Evolutionary conservation across 352 stramenopile genomes (phyloP), one percentile per base, ranked within the genome.

Genomic region (Halophytophthora polymorphica): DNA sequence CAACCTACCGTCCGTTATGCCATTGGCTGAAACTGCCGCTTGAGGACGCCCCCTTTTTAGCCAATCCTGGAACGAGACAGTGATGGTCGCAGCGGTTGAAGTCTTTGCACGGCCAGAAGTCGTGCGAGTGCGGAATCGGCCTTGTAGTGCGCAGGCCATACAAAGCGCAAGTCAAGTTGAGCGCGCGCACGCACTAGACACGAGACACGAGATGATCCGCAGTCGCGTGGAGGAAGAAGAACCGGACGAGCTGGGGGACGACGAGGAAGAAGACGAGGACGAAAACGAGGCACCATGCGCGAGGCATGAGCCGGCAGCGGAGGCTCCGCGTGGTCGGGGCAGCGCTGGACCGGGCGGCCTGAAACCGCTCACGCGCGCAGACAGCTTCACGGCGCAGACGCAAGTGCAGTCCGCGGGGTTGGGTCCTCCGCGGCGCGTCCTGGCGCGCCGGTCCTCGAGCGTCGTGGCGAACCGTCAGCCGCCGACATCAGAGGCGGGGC

Each of bases 201-300:
- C 33, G 33, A 31, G 14, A 19, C 34, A 28, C 33, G 8, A 11
- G 11, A 62, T 59, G 50, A 68, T 63, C n/a, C 56, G 57, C 25
- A 33, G 64, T 18, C 56, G 69, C 0, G 34, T 71, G 33, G 64
- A 74, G 31, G 57, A 64, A 35, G 41, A 57, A 25, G 45, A 60
- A 13, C 39, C 53, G 29, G 63, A 64, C 7, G 49, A 69, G 0
- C 45, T 55, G 19, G 61, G 45, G 17, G 52, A 64, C 1, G 52
- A 64, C 15, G 57, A 61, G 2, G 58, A 60, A 4, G 44, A 64
- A 15, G 55, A 64, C 3, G 51, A 54, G 23, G 49, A 46, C 8
- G 38, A 56, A 18, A 29, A 45, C 7, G 44, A 58, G 2, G 37
- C 50, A 4, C 43, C 44, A 14, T 53, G 6, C 5, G n/a, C 14